These are phyloP conservation scores for Stachybotrys chartarum DNA, from an alignment of 2,329 filamentous ascomycete species.

Conservation along the genomic window DNA sequence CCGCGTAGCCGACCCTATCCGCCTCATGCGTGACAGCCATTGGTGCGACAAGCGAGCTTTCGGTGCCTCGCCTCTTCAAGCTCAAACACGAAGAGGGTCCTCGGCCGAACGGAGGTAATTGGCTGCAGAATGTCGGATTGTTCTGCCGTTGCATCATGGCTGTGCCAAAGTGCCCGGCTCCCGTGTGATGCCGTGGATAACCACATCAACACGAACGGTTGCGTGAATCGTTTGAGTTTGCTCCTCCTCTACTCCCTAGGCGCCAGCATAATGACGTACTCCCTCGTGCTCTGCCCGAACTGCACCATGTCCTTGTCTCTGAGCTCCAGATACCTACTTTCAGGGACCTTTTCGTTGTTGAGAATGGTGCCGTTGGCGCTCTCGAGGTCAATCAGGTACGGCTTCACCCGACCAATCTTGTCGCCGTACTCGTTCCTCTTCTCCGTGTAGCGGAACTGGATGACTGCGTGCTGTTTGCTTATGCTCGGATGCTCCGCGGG, in stretches of 20 bases:
- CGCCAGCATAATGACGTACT: conserved; percentile 91
- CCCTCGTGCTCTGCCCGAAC: conserved; percentile 81
- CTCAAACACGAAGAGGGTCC: neutral
- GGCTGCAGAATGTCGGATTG: neutral
- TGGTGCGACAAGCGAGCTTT: neutral
- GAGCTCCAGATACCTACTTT: conserved; percentile 77
- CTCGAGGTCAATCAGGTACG: conserved; percentile 89
- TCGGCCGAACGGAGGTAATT: neutral
- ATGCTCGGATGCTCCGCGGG: conserved; percentile 83
- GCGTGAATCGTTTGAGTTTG: too few relatives aligned
- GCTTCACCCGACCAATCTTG: conserved; percentile 68
- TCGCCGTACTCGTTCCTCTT: conserved; percentile 84
- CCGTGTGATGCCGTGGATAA: too few relatives aligned
- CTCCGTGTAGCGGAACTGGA: conserved; percentile 84
- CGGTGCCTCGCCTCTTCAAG: neutral
- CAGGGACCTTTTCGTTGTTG: conserved; percentile 67
- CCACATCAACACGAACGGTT: too few relatives aligned
- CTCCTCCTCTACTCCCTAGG: conserved; percentile 29
- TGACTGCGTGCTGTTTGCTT: conserved; percentile 90
- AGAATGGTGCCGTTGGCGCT: conserved; percentile 85
- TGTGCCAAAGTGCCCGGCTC: neutral
- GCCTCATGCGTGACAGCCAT: neutral
- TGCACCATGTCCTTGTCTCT: conserved; percentile 81
- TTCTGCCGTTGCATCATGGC: neutral
- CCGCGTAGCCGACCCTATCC: neutral